These are phyloP conservation scores for Cercospora janseana DNA, from an alignment of 2,329 filamentous ascomycete species.

Conservation along the genomic window DNA sequence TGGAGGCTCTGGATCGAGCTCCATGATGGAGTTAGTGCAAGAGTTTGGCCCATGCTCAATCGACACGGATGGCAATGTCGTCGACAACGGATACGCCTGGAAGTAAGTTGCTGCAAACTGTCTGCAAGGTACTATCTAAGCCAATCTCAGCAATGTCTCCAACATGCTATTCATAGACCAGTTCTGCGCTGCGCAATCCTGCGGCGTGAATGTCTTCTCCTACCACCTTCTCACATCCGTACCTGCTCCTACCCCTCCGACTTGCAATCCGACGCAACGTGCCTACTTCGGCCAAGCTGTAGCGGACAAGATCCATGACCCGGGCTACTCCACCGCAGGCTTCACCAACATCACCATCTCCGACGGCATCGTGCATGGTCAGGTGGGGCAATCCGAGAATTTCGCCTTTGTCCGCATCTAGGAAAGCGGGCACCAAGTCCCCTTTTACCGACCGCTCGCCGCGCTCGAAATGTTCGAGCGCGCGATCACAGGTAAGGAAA, in stretches of 20 bases:
- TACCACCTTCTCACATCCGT: too few relatives aligned
- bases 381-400: slow-evolving; percentile 52
- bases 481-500: slow-evolving; percentile 48
- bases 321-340: slow-evolving; percentile 47
- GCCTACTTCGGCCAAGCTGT: slow-evolving; percentile 46
- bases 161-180: slow-evolving; percentile 72
- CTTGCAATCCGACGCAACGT: too few relatives aligned
- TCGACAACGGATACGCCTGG: slow-evolving; percentile 63
- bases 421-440: slow-evolving; percentile 52
- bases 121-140: not conserved
- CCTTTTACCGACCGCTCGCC: slow-evolving; percentile 53
- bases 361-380: slow-evolving; percentile 49
- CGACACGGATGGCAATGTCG: slow-evolving; percentile 47
- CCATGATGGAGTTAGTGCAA: slow-evolving; percentile 59
- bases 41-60: slow-evolving; percentile 45
- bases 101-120: slow-evolving; percentile 37
- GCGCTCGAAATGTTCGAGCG: slow-evolving; percentile 53
- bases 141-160: slow-evolving; percentile 46
- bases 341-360: slow-evolving; percentile 48
- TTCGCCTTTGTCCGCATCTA: slow-evolving; percentile 54
- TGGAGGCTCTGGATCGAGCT: slow-evolving; percentile 59
- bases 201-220: too few relatives aligned
- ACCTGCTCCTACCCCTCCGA: too few relatives aligned
- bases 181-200: not conserved
- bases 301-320: slow-evolving; percentile 41